A percentile compares a stretch with the other conserved stretches of the same genome.
These are phyloP conservation scores for Penicillium nordicum DNA, from an alignment of 2,329 filamentous ascomycete genomes.

Conservation along the genomic window DNA sequence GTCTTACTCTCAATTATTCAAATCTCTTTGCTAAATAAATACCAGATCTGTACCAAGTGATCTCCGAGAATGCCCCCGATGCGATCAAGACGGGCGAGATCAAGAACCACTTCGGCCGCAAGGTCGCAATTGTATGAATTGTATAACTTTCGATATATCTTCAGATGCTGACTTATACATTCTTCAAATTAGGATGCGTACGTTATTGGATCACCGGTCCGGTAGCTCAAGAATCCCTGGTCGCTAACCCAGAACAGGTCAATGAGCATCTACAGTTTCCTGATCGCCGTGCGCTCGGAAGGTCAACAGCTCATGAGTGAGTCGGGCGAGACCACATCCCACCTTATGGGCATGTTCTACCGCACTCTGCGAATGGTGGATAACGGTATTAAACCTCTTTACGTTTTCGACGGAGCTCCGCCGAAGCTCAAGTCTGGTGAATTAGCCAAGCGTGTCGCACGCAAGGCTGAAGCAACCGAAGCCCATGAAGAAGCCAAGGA, in stretches of 20 bases:
- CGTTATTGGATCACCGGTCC: slow-evolving; percentile 13
- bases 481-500: slow-evolving; percentile 93
- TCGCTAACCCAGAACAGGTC: slow-evolving; percentile 55
- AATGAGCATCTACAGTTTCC: slow-evolving; percentile 98
- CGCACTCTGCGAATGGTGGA: slow-evolving; percentile 96
- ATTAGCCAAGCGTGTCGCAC: slow-evolving; percentile 90
- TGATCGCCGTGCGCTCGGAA: slow-evolving; percentile 94
- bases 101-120: slow-evolving; percentile 97
- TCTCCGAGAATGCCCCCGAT: slow-evolving; percentile 90
- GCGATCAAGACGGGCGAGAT: slow-evolving; percentile 96
- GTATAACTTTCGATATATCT: neutral
- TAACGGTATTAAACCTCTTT: slow-evolving; percentile 97
- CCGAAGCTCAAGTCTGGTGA: slow-evolving; percentile 98
- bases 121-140: slow-evolving; percentile 79
- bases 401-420: slow-evolving; percentile 95
- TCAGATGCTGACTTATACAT: slow-evolving; percentile 18
- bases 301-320: slow-evolving; percentile 96
- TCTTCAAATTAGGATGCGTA: slow-evolving; percentile 55
- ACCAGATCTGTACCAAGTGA: slow-evolving; percentile 69
- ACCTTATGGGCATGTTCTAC: slow-evolving; percentile 99
- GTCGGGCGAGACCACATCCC: slow-evolving; percentile 91
- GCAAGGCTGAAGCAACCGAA: slow-evolving; percentile 88
- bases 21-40: slow-evolving; percentile 48
- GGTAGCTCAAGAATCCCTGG: neutral
- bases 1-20: slow-evolving; percentile 30